Base-by-base conservation (phyloP, 73 alveolate genomes). In the Uronychia setigera region DNA sequence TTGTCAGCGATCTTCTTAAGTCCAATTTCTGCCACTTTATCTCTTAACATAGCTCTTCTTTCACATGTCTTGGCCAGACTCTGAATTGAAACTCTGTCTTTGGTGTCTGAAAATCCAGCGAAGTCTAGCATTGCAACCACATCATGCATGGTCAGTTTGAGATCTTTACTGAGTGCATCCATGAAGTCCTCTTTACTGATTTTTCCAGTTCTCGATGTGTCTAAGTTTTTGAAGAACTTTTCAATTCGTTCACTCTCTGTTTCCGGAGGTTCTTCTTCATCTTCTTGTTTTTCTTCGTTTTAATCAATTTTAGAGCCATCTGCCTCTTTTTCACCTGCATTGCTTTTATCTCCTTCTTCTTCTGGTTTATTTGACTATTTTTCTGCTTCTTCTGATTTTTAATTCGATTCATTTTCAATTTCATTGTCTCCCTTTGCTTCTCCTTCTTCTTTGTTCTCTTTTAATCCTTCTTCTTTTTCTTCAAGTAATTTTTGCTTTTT, bases 401-500 rank as follows among this genome's bases (percentile, higher is more conserved):
- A 19, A 5, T 46, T 19, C 19, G 19, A 5, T 46, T 46, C 67
- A 46, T 5, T 19, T 46, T 46, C 19, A 11, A 5, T 19, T 46
- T 46, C 67, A 11, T 46, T 19, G 19, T 46, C 67, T 46, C 19
- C 67, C 5, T 19, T 19, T 19, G 19, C 67, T 46, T 46, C 19
- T 11, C 19, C 67, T 19, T 46, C 5, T 5, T 46, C 67, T 46
- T 19, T 46, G 19, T 5, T 19, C 67, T 46, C 67, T 46, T 19
- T 19, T 11, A 46, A 5, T 46, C 67, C 67, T 28, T 57, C 86
- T 25, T 33, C 86, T 13, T 80, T 57, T 46, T 67, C 86, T 33
- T 80, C 86, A 1, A 57, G 79, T 46, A 80, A 26, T 57, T 76
- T 33, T 78, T 78, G 84, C n/a, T n/a, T n/a, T n/a, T n/a, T n/a